These are phyloP conservation scores for Neonectria coccinea DNA, from an alignment of 2,329 filamentous ascomycete genomes.

Conservation along the genomic window DNA sequence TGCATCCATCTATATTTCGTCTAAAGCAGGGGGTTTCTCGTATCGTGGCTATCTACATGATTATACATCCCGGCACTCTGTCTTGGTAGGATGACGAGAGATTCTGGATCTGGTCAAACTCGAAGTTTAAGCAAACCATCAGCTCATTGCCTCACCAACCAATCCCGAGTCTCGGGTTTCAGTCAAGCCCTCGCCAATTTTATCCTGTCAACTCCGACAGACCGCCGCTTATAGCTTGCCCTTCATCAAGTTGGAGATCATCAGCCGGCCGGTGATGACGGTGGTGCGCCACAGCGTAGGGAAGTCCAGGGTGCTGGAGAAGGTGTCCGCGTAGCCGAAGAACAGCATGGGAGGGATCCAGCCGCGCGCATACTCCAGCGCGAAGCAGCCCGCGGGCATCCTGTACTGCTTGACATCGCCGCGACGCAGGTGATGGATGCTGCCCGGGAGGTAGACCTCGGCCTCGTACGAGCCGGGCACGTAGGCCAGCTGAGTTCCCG, in stretches of 20 bases:
- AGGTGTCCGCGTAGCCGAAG: conserved; percentile 86
- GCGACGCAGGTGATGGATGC: conserved; percentile 77
- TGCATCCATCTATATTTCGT: background rate
- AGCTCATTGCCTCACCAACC: background rate
- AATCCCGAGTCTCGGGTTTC: background rate
- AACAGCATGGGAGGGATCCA: conserved; percentile 95
- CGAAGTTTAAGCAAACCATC: background rate
- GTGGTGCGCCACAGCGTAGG: conserved; percentile 87
- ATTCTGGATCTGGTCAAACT: background rate
- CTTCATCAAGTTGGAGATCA: conserved; percentile 76
- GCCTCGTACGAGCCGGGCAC: conserved; percentile 73
- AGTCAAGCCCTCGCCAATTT: background rate
- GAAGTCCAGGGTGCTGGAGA: conserved; percentile 85
- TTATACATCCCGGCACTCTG: background rate
- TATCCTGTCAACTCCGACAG: background rate
- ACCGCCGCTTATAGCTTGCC: conserved; percentile 72
- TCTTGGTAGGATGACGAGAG: background rate
- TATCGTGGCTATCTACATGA: background rate
- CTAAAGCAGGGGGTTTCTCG: background rate
- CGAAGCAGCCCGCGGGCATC: conserved; percentile 82
- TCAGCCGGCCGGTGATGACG: conserved; percentile 78
- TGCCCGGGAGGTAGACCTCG: conserved; percentile 77
- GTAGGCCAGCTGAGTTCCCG: conserved; percentile 82
- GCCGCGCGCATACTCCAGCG: conserved; percentile 84
- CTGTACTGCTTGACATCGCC: conserved; percentile 85